Conservation (phyloP, 129 eudicot species). For the Chrysanthemum seticuspe region DNA sequence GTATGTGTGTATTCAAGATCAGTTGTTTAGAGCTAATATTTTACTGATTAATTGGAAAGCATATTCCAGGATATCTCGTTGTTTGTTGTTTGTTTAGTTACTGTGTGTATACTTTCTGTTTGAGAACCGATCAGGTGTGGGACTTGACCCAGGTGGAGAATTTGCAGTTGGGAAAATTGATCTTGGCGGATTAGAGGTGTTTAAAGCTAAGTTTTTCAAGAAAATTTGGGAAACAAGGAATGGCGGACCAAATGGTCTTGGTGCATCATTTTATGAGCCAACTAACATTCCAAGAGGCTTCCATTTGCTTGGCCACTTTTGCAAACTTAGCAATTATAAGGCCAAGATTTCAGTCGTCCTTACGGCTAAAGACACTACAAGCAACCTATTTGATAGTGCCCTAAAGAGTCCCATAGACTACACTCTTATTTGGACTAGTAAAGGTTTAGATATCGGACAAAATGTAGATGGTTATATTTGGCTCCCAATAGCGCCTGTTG, state of each 20-base stretch:
- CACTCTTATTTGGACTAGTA: conserved; percentile 47
- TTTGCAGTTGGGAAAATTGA: conserved; percentile 48
- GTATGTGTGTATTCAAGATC: too few relatives aligned
- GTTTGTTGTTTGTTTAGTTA: too few relatives aligned
- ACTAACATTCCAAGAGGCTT: conserved; percentile 32
- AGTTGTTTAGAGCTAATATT: too few relatives aligned
- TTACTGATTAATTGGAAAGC: too few relatives aligned
- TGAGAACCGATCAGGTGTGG: too few relatives aligned
- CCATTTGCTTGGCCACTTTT: conserved; percentile 40
- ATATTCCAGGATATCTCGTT: too few relatives aligned
- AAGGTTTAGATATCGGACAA: conserved; percentile 22
- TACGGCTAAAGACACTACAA: conserved; percentile 34
- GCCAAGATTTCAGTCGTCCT: conserved; percentile 31
- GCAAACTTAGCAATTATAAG: conserved; percentile 27
- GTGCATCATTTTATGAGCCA: conserved; percentile 50
- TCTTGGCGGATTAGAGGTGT: conserved; percentile 48
- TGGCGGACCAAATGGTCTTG: conserved; percentile 38
- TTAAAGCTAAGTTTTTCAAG: conserved; percentile 32
- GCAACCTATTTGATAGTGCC: conserved; percentile 11
- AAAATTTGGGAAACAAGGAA: conserved; percentile 34
- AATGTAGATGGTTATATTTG: conserved; percentile 44
- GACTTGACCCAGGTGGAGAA: conserved; percentile 41
- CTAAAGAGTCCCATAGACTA: conserved; percentile 38
- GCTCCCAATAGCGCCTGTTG: conserved; percentile 45
- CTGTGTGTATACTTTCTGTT: too few relatives aligned